Evolutionary conservation across 352 stramenopile species (phyloP).

Genomic region (Pythium vanterpoolii): DNA sequence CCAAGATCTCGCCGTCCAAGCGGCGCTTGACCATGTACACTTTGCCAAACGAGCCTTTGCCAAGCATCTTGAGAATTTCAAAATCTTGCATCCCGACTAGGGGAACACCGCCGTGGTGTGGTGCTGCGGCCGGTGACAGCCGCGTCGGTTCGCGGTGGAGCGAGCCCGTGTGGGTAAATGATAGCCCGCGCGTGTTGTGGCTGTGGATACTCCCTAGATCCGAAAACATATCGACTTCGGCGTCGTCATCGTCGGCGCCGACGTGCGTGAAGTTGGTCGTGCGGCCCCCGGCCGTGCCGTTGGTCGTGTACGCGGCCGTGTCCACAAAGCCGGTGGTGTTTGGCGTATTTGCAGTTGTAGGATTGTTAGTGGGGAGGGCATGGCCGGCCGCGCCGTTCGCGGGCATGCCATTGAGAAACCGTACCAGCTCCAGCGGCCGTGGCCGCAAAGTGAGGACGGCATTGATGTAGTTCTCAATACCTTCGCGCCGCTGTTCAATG

Average conservation of each 20-base stretch:
- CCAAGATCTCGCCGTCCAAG: constrained; percentile 55
- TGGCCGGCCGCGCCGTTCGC: constrained; percentile 2
- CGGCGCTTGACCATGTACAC: constrained; percentile 96
- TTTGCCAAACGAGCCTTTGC: constrained; percentile 96
- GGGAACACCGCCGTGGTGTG: constrained; percentile 3
- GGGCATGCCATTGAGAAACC: constrained; percentile 48
- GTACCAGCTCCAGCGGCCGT: constrained; percentile 57
- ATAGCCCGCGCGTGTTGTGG: constrained; percentile 2
- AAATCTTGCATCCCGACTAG: constrained; percentile 87
- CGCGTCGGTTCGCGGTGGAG: background rate
- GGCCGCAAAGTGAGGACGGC: constrained; percentile 66
- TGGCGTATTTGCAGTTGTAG: background rate
- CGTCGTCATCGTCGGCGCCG: constrained; percentile 56
- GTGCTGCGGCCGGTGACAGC: constrained; percentile 10
- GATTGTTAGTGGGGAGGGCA: background rate
- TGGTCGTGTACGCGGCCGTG: constrained; percentile 1
- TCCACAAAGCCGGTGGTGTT: constrained; percentile 4
- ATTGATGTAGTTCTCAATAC: constrained; percentile 84
- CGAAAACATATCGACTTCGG: constrained; percentile 44
- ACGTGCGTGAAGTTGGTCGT: constrained; percentile 3
- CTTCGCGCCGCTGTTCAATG: constrained; percentile 81
- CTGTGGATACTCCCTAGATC: constrained; percentile 30
- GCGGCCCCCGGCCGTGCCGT: background rate
- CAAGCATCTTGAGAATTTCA: constrained; percentile 97
- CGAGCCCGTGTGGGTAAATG: constrained; percentile 16